phyloP scores from a whole-genome alignment of 768 basidiomycete genomes.

The Suillus luteus region DNA sequence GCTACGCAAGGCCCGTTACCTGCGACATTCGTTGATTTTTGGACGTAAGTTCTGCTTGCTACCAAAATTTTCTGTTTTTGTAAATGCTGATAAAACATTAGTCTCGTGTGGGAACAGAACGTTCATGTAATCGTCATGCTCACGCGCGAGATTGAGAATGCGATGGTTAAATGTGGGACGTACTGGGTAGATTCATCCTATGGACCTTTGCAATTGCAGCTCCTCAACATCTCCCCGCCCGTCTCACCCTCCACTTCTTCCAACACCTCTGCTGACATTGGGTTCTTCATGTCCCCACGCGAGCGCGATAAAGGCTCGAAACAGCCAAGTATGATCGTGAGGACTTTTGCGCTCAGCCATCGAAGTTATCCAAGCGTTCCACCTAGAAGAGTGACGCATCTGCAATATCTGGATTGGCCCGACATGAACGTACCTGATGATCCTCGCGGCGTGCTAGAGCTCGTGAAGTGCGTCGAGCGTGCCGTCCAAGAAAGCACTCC shows the following conservation, averaged over 20 bases:
- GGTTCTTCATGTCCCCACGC: constrained; percentile 45
- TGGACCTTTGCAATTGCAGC: constrained; percentile 68
- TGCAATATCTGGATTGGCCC: constrained; percentile 95
- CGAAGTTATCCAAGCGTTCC: constrained; percentile 56
- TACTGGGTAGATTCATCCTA: constrained; percentile 80
- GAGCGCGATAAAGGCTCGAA: constrained; percentile 20
- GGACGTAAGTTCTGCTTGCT: constrained; percentile 66
- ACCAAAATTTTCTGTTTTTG: not conserved
- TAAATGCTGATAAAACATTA: constrained; percentile 27
- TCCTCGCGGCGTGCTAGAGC: constrained; percentile 68
- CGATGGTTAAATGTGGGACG: constrained; percentile 85
- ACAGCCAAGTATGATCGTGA: constrained; percentile 44
- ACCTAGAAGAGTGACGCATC: constrained; percentile 73
- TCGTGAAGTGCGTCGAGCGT: constrained; percentile 69
- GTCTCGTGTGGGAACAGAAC: constrained; percentile 92
- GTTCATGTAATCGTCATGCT: constrained; percentile 97
- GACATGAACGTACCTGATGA: constrained; percentile 94
- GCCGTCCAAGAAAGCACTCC: constrained; percentile 31
- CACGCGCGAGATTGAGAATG: constrained; percentile 87
- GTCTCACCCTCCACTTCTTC: constrained; percentile 18
- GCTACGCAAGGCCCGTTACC: constrained; percentile 95
- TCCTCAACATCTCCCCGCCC: constrained; percentile 47
- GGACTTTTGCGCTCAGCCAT: constrained; percentile 72
- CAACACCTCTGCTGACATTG: constrained; percentile 42
- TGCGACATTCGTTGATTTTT: constrained; percentile 89